A percentile compares a stretch with the other conserved stretches of the same genome.
Evolutionary conservation across 441 rosid genomes (phyloP).

Genomic region (California macrophylla): DNA sequence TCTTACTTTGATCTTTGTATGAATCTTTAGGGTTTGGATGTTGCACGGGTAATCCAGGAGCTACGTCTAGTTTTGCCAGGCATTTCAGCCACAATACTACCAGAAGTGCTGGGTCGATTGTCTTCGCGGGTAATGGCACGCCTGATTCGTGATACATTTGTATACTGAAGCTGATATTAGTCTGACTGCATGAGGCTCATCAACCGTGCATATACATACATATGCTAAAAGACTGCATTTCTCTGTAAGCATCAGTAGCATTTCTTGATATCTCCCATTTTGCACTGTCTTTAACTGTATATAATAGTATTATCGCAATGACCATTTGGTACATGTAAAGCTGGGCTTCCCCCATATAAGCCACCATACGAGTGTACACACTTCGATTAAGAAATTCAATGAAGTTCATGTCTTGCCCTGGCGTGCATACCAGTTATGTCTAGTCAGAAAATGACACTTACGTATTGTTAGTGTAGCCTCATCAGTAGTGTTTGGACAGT

Average conservation of each 20-base stretch:
- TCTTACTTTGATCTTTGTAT: not conserved
- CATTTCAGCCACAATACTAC: conserved; percentile 62
- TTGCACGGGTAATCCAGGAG: conserved; percentile 44
- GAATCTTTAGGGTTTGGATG: conserved; percentile 43
- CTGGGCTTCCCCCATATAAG: not conserved
- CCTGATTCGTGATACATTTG: conserved; percentile 57
- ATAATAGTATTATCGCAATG: not conserved
- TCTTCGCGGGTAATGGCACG: conserved; percentile 78
- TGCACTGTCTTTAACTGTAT: not conserved
- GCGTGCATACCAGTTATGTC: no score
- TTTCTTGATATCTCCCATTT: not conserved
- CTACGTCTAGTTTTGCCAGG: conserved; percentile 82
- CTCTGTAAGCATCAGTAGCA: not conserved
- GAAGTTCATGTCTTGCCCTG: no score
- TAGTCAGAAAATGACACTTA: no score
- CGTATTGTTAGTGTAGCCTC: no score
- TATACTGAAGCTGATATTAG: conserved; percentile 21
- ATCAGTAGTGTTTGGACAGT: no score
- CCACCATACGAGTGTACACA: not conserved
- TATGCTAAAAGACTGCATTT: not conserved
- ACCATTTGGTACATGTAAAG: not conserved
- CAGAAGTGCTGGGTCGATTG: conserved; percentile 64
- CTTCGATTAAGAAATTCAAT: not conserved
- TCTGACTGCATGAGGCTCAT: not conserved
- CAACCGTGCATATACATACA: conserved; percentile 18